Evolutionary conservation across 1,284 basidiomycete species (phyloP).

Genomic region (Sanghuangporus baumii): DNA sequence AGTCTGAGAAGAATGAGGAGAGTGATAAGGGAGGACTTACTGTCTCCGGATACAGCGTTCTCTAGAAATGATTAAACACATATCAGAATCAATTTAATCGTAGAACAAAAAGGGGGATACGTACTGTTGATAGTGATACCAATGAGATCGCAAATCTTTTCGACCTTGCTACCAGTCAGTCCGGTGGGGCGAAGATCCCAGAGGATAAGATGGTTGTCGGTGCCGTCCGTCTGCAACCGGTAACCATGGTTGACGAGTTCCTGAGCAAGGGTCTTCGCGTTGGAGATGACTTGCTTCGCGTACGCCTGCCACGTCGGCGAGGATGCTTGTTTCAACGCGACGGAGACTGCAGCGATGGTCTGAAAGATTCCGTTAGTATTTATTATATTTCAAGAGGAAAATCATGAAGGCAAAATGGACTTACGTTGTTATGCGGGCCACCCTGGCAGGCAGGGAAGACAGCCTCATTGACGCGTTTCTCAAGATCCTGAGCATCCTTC

Average conservation of each 20-base stretch:
- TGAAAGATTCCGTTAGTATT: slow-evolving; percentile 26
- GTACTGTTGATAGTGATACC: slow-evolving; percentile 94
- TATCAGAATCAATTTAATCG: neutral
- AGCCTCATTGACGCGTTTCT: slow-evolving; percentile 95
- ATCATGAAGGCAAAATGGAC: slow-evolving; percentile 23
- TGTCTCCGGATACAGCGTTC: slow-evolving; percentile 95
- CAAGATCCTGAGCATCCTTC: slow-evolving; percentile 74
- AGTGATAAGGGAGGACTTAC: slow-evolving; percentile 25
- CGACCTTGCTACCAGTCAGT: slow-evolving; percentile 95
- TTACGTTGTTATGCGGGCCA: slow-evolving; percentile 97
- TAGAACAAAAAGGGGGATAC: slow-evolving; percentile 25
- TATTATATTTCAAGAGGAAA: neutral
- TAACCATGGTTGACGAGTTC: slow-evolving; percentile 77
- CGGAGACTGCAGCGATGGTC: slow-evolving; percentile 96
- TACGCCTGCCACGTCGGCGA: slow-evolving; percentile 91
- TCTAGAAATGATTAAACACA: slow-evolving; percentile 40
- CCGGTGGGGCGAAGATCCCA: slow-evolving; percentile 97
- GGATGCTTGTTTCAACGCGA: slow-evolving; percentile 90
- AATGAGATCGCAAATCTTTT: slow-evolving; percentile 96
- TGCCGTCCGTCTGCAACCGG: slow-evolving; percentile 95
- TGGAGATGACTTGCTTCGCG: slow-evolving; percentile 91
- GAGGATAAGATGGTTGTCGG: slow-evolving; percentile 96
- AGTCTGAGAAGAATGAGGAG: slow-evolving; percentile 1
- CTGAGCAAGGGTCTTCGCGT: slow-evolving; percentile 73
- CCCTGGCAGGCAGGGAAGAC: slow-evolving; percentile 99